Conservation (phyloP, 192 early-diverging fungal species). For the Spizellomyces punctatus region DNA sequence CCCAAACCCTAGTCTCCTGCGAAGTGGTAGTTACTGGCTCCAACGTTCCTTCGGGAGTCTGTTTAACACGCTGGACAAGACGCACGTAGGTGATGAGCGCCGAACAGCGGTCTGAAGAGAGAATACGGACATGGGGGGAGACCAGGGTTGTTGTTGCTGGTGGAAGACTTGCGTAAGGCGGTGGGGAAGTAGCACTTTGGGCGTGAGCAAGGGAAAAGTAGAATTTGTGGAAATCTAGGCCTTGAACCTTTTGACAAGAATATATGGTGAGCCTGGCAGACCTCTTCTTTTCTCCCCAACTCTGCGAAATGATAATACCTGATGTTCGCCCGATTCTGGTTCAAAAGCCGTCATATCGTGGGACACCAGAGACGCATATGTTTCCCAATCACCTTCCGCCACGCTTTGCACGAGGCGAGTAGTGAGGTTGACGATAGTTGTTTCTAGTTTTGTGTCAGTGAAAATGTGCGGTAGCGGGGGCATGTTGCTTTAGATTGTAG, state of each 20-base stretch:
- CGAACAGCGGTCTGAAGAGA: slow-evolving; percentile 37
- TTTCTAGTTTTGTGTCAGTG: slow-evolving; percentile 25
- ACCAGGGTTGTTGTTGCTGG: slow-evolving; percentile 27
- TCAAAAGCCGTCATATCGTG: slow-evolving; percentile 47
- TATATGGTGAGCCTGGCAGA: not conserved
- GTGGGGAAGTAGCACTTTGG: slow-evolving; percentile 7
- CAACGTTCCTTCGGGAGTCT: not conserved
- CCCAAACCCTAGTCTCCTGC: slow-evolving; percentile 39
- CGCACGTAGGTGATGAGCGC: slow-evolving; percentile 45
- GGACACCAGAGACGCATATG: slow-evolving; percentile 35
- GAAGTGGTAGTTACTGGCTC: not conserved
- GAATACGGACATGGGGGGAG: slow-evolving; percentile 35
- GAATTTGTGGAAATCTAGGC: slow-evolving; percentile 50
- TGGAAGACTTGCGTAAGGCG: not conserved
- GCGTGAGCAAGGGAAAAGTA: slow-evolving; percentile 37
- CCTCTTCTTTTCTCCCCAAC: not conserved
- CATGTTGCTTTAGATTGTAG: not conserved
- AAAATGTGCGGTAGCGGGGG: slow-evolving; percentile 24
- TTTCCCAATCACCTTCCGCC: slow-evolving; percentile 41
- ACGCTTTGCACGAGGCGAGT: slow-evolving; percentile 39
- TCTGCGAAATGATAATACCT: slow-evolving; percentile 4
- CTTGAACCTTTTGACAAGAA: slow-evolving; percentile 33
- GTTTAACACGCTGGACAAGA: slow-evolving; percentile 23
- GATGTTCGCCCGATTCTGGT: slow-evolving; percentile 41
- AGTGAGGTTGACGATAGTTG: slow-evolving; percentile 30